Conservation (phyloP, 352 stramenopile species). For the Nothophytophthora sp. region DNA sequence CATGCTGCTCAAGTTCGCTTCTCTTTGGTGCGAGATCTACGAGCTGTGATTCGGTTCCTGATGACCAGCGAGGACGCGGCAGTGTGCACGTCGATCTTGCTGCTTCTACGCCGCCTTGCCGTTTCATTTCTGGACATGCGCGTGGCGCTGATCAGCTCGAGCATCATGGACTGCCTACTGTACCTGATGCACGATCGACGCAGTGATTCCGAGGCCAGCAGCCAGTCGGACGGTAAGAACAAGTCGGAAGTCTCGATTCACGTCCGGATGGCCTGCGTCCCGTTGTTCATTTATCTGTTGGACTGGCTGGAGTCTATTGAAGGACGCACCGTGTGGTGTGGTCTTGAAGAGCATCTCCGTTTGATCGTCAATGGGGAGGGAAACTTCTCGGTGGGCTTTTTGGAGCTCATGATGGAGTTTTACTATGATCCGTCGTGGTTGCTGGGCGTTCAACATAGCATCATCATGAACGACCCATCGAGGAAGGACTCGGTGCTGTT, state of each 20-base stretch:
- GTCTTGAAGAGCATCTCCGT: conserved; percentile 74
- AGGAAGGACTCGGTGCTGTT: conserved; percentile 78
- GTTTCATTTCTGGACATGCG: conserved; percentile 76
- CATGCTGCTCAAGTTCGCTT: conserved; percentile 67
- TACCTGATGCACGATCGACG: conserved; percentile 47
- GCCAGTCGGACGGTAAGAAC: neutral
- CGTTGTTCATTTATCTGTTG: conserved; percentile 71
- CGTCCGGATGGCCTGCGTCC: conserved; percentile 58
- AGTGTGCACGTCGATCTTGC: conserved; percentile 53
- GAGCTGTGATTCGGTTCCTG: conserved; percentile 63
- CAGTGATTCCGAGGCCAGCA: conserved; percentile 7
- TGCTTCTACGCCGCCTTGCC: conserved; percentile 55
- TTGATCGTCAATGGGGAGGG: conserved; percentile 73
- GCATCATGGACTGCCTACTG: conserved; percentile 71
- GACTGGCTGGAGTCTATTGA: conserved; percentile 85
- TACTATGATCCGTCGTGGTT: conserved; percentile 70
- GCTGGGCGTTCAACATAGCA: conserved; percentile 72
- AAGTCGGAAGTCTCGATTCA: conserved; percentile 21
- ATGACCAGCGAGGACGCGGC: conserved; percentile 53
- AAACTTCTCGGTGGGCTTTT: conserved; percentile 64
- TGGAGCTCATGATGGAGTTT: conserved; percentile 87
- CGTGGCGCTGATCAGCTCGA: conserved; percentile 77
- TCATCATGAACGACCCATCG: conserved; percentile 84
- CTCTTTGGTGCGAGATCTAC: conserved; percentile 68
- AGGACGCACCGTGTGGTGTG: conserved; percentile 82